A percentile compares a stretch with the other conserved stretches of the same genome.
phyloP scores from a whole-genome alignment of 306 rosid genomes.

The Biancaea sappan region DNA sequence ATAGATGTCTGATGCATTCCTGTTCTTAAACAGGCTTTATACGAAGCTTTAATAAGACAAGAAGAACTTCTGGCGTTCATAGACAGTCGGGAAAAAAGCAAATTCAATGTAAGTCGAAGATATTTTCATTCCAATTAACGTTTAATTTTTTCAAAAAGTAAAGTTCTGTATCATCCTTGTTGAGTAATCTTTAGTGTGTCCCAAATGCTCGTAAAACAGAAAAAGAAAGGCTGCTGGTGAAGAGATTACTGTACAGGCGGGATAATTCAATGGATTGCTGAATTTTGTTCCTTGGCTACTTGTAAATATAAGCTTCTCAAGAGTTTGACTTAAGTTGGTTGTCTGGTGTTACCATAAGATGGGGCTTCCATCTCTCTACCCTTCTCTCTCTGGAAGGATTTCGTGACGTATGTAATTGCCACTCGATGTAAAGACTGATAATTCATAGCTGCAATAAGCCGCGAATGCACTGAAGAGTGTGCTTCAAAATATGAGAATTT shows the following conservation, averaged over 20 bases:
- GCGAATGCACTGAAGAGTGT: no score
- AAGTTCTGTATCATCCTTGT: background rate
- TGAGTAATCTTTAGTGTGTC: background rate
- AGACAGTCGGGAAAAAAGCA: slow-evolving; percentile 47
- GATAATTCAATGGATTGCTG: background rate
- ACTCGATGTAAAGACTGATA: background rate
- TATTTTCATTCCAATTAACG: background rate
- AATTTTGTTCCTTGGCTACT: background rate
- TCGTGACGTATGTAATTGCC: background rate
- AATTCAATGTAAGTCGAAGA: slow-evolving; percentile 38
- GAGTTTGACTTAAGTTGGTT: background rate
- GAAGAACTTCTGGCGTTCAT: slow-evolving; percentile 60
- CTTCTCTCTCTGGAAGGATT: background rate
- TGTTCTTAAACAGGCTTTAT: slow-evolving; percentile 43
- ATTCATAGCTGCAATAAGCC: no score
- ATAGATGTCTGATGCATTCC: background rate
- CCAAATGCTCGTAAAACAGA: slow-evolving; percentile 32
- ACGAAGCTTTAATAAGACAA: slow-evolving; percentile 58
- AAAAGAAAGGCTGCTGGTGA: slow-evolving; percentile 47
- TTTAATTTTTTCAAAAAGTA: background rate
- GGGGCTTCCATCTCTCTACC: background rate
- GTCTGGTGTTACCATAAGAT: background rate
- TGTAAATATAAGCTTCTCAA: background rate
- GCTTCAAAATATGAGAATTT: no score
- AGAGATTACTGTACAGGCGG: slow-evolving; percentile 15